Base-by-base conservation (phyloP, 1,284 basidiomycete species). In the Peniophora sp. region DNA sequence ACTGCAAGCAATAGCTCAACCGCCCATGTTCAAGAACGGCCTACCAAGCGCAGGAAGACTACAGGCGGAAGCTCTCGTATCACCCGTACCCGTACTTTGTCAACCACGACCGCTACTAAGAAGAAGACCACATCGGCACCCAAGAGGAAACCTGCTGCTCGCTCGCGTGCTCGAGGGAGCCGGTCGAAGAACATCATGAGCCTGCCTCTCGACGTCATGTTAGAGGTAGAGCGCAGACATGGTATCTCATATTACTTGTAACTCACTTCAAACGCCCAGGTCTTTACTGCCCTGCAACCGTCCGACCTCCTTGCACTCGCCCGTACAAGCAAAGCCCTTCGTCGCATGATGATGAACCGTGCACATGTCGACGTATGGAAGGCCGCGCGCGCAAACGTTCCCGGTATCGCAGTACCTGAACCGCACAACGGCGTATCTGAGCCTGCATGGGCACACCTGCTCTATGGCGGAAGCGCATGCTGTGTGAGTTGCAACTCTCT, bases 241-340 rank as follows among this genome's bases (percentile, higher is more conserved):
- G n/a, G n/a, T n/a, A n/a, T n/a, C n/a, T n/a, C n/a, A n/a, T n/a
- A n/a, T n/a, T n/a, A n/a, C n/a, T n/a, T n/a, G n/a, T n/a, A n/a
- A n/a, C n/a, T n/a, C n/a, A n/a, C n/a, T n/a, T n/a, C n/a, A n/a
- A n/a, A n/a, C 12, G 8, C 11, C 24, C n/a, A 56, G 55, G 47
- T 56, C 32, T 47, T 56, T 23, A 34, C 47, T 2, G 32, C 53
- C 22, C 52, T 70, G 12, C 18, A 47, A 9, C 62, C 66, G 0
- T 59, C 60, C 45, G 69, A 68, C 43, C 55, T 71, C n/a, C 34
- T 70, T 36, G 51, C 42, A 20, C 53, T 71, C 12, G 53, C 64
- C 1, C 62, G 59, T 42, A 66, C 62, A 8, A 68, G 54, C 52
- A 62, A 64, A 35, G 22, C 52, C 0, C 58, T 69, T 27, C 62